These are phyloP conservation scores for Talaromyces funiculosus DNA, from an alignment of 2,329 filamentous ascomycete genomes.

Conservation along the genomic window DNA sequence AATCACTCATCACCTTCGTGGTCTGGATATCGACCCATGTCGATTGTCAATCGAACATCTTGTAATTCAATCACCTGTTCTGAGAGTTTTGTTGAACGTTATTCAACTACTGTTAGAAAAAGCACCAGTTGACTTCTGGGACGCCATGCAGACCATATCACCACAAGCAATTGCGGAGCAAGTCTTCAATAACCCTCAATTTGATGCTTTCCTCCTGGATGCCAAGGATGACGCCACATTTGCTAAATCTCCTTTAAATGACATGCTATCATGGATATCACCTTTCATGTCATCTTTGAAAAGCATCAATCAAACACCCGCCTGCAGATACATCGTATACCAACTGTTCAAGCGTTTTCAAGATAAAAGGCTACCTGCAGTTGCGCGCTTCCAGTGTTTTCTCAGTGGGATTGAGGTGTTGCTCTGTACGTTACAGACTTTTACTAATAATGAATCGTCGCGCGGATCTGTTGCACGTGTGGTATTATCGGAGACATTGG, in stretches of 20 bases:
- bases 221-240: constrained; percentile 48
- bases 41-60: constrained; percentile 61
- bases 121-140: constrained; percentile 78
- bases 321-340: constrained; percentile 71
- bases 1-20: constrained; percentile 71
- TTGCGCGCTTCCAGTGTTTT: constrained; percentile 43
- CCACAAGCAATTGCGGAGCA: constrained; percentile 77
- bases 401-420: constrained; percentile 41
- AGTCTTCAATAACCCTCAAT: constrained; percentile 68
- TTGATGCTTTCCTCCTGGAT: constrained; percentile 50
- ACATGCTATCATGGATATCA: constrained; percentile 70
- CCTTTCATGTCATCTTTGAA: constrained; percentile 74
- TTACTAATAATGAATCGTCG: constrained; percentile 42
- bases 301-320: constrained; percentile 68
- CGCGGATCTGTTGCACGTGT: constrained; percentile 43
- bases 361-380: constrained; percentile 33
- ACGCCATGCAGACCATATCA: constrained; percentile 74
- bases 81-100: constrained; percentile 64
- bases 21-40: constrained; percentile 66
- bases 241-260: constrained; percentile 52
- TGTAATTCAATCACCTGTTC: constrained; percentile 54
- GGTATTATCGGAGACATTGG: constrained; percentile 45
- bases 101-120: constrained; percentile 68
- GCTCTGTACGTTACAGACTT: constrained; percentile 42
- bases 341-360: constrained; percentile 62